Evolutionary conservation across 2,329 filamentous ascomycete genomes (phyloP), one percentile per base, ranked within the genome.

Genomic region (Pezicula rhizophila): DNA sequence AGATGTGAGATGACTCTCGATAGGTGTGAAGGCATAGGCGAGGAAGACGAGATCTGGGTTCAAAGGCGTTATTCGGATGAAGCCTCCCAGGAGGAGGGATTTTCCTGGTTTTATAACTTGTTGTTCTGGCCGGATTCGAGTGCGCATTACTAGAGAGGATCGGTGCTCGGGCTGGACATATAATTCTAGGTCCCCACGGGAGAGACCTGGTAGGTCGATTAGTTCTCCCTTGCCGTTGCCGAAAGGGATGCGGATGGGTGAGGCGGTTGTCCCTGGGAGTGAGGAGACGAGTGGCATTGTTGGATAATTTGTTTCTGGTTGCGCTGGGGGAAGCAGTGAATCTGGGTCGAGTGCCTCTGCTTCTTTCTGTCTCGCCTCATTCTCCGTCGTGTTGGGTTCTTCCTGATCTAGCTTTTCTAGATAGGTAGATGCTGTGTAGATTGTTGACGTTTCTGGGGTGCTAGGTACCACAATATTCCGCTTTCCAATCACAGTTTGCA

Each of bases 201-300:
- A 79, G 31, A 99, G 72, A 1, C 93, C 93, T 0, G 93, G 93
- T 12, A 99, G 76, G 64, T 99, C 93, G 59, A 99, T 89, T 31
- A 99, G 75, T 66, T 99, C 95, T 48, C 93, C 93, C 60, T 82
- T 86, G 20, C 87, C 86, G 51, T 81, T 82, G 41, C 91, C 91
- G 63, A 93, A 99, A 1, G 90, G 89, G 15, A 97, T 82, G 25
- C 93, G 85, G 57, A 99, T 97, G 0, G 93, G 93, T 0, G 90
- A 95, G 2, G 91, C 93, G 1, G 93, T 99, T 0, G 93, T 99
- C 8, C 95, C 93, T 0, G 93, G 89, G 2, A 96, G 75, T 4
- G 87, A 79, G 1, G 90, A 96, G 2, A 96, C 86, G 10, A 95
- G 70, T 1, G 92, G 92, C 78, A 97, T 91, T 14, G 81, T 73